Base-by-base conservation (phyloP, 2,329 filamentous ascomycete species). In the Uncinocarpus reesii region DNA sequence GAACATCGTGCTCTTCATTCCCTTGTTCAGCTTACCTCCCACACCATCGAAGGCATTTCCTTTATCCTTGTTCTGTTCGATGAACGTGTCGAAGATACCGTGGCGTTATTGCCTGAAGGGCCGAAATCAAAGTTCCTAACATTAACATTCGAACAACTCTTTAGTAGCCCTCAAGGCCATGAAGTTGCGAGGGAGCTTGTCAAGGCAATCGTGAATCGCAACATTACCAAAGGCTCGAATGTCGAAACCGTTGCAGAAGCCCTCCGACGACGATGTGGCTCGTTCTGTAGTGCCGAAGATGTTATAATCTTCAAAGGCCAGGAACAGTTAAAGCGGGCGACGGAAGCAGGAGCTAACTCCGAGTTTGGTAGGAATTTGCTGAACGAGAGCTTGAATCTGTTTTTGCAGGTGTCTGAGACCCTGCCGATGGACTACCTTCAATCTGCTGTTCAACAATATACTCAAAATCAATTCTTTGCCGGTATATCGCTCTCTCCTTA, bases 251-350 rank as follows among this genome's bases (percentile, higher is more conserved):
- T 98, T 20, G 90, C 92, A 0, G 92, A 98, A 65, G 87, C 89
- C n/a, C 71, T 98, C 42, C 79, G 92, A 40, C 78, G 92, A 57
- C 80, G 89, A 58, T 98, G 92, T 58, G 93, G 92, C 53, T 95
- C 85, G 67, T 98, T 98, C 75, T 98, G 92, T 65, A 95, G 89
- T 60, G 82, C 90, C 0, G 90, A 98, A 55, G 92, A 98, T 69
- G 92, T 96, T 1, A 81, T 96, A 55, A 90, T 95, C 57, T 98
- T 98, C 80, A 96, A 95, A 67, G 92, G 92, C 0, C 90, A 96
- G 63, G 92, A 98, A 65, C 85, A 90, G 59, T 72, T 96, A 46
- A 93, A 95, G 72, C 79, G 86, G 56, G 90, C 90, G 1, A 81
- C 82, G 1, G 89, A 95, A 63, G 79, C 85, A 41, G 79, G 81